Evolutionary conservation across 2,329 filamentous ascomycete genomes (phyloP).

Genomic region (Colletotrichum sp.): DNA sequence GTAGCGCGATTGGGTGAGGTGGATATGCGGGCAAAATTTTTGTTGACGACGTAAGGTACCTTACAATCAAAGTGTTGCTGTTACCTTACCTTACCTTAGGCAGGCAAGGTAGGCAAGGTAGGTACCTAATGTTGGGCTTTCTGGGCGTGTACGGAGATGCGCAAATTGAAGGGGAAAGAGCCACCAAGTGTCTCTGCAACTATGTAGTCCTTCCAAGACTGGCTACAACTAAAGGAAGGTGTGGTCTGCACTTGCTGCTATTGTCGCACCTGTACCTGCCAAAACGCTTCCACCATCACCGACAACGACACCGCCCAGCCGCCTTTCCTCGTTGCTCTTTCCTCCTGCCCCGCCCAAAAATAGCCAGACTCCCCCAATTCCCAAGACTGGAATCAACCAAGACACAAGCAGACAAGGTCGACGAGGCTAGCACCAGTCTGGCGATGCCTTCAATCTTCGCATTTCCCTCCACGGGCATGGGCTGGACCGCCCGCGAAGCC

Average conservation of each 20-base stretch:
- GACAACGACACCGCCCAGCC: neutral
- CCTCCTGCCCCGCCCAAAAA: neutral
- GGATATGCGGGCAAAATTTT: neutral
- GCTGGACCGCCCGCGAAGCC: neutral
- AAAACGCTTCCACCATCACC: neutral
- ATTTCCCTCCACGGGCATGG: neutral
- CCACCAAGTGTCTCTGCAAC: neutral
- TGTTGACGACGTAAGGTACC: neutral
- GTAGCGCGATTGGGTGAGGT: neutral
- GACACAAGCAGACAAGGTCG: conserved; percentile 8
- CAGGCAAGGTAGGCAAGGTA: neutral
- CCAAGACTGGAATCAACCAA: conserved; percentile 4
- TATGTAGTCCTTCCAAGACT: neutral
- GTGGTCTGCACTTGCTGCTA: neutral
- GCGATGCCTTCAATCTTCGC: neutral
- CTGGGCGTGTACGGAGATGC: neutral
- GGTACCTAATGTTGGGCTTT: neutral
- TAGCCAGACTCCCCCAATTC: neutral
- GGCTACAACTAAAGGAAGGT: neutral
- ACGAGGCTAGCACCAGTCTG: neutral
- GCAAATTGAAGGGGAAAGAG: neutral
- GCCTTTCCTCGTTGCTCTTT: conserved; percentile 7
- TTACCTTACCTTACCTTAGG: neutral
- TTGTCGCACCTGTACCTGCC: neutral
- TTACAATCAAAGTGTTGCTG: neutral